A percentile compares a stretch with the other conserved stretches of the same genome.
These are phyloP conservation scores for Neofusicoccum sp. DNA, from an alignment of 2,329 filamentous ascomycete genomes.

Conservation along the genomic window DNA sequence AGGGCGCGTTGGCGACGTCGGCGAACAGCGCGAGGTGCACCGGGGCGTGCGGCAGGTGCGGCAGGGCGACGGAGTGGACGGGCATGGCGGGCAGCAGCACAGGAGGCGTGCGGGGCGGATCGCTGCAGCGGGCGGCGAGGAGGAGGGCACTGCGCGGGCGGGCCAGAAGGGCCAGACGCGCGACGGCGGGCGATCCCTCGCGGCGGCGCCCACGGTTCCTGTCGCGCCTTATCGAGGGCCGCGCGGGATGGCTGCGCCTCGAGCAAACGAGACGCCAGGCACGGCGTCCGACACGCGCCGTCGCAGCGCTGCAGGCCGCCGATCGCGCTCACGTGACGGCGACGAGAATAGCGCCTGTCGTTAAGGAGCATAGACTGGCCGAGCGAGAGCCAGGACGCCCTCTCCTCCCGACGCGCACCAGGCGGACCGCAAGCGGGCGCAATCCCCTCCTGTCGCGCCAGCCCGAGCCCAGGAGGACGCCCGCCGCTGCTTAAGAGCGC, in stretches of 20 bases:
- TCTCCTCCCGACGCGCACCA: conserved; percentile 15
- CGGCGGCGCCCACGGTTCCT: conserved; percentile 4
- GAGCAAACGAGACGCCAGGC: not conserved
- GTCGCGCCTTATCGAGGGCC: conserved; percentile 1
- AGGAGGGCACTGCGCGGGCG: too few relatives aligned
- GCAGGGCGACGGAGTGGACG: conserved; percentile 71
- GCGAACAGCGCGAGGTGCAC: conserved; percentile 77
- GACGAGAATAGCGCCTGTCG: conserved; percentile 7
- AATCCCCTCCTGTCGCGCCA: conserved; percentile 17
- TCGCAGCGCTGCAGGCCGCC: conserved; percentile 12
- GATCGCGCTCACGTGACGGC: conserved; percentile 11
- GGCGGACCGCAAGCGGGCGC: conserved; percentile 18
- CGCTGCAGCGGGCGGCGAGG: not conserved
- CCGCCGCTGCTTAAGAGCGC: conserved; percentile 17
- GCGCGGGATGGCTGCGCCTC: conserved; percentile 6
- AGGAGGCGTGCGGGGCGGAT: not conserved
- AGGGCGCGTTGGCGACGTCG: conserved; percentile 74
- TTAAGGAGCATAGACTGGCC: conserved; percentile 11
- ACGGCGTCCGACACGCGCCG: conserved; percentile 2
- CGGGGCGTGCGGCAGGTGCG: conserved; percentile 72
- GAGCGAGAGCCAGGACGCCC: conserved; percentile 9
- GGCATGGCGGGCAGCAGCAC: too few relatives aligned
- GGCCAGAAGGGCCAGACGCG: too few relatives aligned
- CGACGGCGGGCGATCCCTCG: conserved; percentile 10
- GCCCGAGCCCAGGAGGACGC: conserved; percentile 13